A percentile compares a stretch with the other conserved stretches of the same genome.
These are phyloP conservation scores for Aspergillus latus DNA, from an alignment of 2,329 filamentous ascomycete species.

Conservation along the genomic window DNA sequence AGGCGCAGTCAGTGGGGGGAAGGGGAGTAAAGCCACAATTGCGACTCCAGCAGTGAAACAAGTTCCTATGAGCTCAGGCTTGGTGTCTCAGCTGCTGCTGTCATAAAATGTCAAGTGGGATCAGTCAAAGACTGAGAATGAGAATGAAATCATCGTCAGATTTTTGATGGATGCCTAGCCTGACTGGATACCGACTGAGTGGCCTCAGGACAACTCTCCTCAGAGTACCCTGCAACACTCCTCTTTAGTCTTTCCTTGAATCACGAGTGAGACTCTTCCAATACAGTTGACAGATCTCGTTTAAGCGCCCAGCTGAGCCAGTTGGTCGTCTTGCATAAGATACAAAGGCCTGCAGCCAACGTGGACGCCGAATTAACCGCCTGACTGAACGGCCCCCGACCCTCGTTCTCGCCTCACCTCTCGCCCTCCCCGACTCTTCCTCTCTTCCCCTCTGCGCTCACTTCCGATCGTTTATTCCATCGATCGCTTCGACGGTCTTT, in stretches of 20 bases:
- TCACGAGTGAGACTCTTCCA: not conserved
- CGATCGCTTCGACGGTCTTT: slow-evolving; percentile 6
- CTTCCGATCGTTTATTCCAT: slow-evolving; percentile 11
- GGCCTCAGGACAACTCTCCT: not conserved
- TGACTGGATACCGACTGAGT: slow-evolving; percentile 13
- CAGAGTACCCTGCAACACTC: not conserved
- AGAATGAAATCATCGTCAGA: slow-evolving; percentile 10
- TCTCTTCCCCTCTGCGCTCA: slow-evolving; percentile 1
- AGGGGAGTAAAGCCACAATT: slow-evolving; percentile 18
- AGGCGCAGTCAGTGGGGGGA: slow-evolving; percentile 17
- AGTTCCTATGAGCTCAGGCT: slow-evolving; percentile 1
- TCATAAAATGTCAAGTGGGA: not conserved
- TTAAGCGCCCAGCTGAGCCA: slow-evolving; percentile 6
- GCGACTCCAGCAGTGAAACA: slow-evolving; percentile 5
- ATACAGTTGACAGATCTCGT: not conserved
- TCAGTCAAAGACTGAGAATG: not conserved
- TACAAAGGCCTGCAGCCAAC: slow-evolving; percentile 1
- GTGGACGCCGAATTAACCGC: slow-evolving; percentile 8
- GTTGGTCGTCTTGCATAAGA: slow-evolving; percentile 7
- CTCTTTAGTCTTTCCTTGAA: not conserved
- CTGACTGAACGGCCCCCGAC: slow-evolving; percentile 10
- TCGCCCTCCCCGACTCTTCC: slow-evolving; percentile 10
- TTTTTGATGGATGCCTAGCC: slow-evolving; percentile 21
- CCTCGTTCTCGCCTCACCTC: not conserved
- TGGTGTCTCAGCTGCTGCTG: slow-evolving; percentile 3